Conservation (phyloP, 169 alveolate species). For the Plasmodium vinckei region DNA sequence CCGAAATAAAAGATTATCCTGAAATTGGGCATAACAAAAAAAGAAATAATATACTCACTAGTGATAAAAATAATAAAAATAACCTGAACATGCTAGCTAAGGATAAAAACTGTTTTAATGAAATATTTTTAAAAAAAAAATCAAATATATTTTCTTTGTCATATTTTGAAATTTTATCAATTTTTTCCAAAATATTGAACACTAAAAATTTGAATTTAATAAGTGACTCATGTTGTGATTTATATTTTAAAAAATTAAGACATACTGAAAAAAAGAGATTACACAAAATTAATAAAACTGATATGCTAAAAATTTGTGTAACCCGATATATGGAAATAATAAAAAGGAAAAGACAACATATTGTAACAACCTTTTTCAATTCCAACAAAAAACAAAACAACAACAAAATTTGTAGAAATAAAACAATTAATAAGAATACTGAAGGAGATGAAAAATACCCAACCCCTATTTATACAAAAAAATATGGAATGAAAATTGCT, state of each 20-base stretch:
- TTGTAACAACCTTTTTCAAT: no score
- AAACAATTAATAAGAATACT: not conserved
- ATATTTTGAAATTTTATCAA: conserved; percentile 45
- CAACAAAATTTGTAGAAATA: not conserved
- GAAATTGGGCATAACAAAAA: not conserved
- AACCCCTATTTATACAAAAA: conserved; percentile 20
- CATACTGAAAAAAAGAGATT: not conserved
- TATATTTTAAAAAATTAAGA: not conserved
- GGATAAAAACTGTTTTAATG: not conserved
- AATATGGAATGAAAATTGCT: not conserved
- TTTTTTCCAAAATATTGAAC: conserved; percentile 46
- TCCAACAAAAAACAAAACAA: not conserved
- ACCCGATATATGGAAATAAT: not conserved
- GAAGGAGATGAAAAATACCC: not conserved
- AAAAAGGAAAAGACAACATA: conserved; percentile 4
- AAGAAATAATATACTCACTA: not conserved
- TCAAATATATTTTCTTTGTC: conserved; percentile 37
- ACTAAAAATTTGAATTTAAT: conserved; percentile 35
- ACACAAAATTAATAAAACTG: no score
- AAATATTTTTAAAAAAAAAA: conserved; percentile 15
- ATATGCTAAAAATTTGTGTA: not conserved
- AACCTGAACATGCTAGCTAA: conserved; percentile 25
- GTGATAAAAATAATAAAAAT: conserved; percentile 5
- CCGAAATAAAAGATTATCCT: no score
- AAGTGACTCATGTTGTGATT: conserved; percentile 4